These are phyloP conservation scores for Plenodomus tracheiphilus DNA, from an alignment of 2,329 filamentous ascomycete genomes.

Conservation along the genomic window DNA sequence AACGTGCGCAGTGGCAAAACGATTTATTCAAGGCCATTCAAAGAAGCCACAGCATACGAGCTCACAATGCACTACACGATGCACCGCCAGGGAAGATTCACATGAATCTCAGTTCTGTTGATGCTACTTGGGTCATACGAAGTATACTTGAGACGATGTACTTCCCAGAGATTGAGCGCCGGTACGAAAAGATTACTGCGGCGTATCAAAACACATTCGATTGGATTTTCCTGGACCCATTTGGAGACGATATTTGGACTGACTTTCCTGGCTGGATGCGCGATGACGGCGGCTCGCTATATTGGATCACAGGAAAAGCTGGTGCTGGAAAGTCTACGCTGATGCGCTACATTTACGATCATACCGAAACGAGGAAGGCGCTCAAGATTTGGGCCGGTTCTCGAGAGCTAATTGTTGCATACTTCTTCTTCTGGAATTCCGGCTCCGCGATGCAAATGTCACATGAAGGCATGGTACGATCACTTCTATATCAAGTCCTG, in stretches of 20 bases:
- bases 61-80: background rate
- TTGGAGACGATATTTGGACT: slow-evolving; percentile 3
- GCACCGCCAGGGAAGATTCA: background rate
- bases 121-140: background rate
- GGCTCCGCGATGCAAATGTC: slow-evolving; percentile 18
- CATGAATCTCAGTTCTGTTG: background rate
- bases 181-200: slow-evolving; percentile 8
- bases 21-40: background rate
- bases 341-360: slow-evolving; percentile 36
- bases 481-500: background rate
- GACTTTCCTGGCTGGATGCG: slow-evolving; percentile 1
- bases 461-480: background rate
- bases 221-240: slow-evolving; percentile 5
- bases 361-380: background rate
- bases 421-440: slow-evolving; percentile 38
- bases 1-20: background rate
- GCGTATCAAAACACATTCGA: slow-evolving; percentile 10
- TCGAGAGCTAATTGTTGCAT: slow-evolving; percentile 14
- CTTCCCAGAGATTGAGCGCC: slow-evolving; percentile 2
- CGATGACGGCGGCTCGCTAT: slow-evolving; percentile 6
- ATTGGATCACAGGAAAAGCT: slow-evolving; percentile 50
- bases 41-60: background rate
- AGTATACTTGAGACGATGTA: background rate
- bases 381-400: slow-evolving; percentile 38
- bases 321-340: slow-evolving; percentile 54